Evolutionary conservation across 306 rosid species (phyloP).

Genomic region (Ammopiptanthus mongolicus): DNA sequence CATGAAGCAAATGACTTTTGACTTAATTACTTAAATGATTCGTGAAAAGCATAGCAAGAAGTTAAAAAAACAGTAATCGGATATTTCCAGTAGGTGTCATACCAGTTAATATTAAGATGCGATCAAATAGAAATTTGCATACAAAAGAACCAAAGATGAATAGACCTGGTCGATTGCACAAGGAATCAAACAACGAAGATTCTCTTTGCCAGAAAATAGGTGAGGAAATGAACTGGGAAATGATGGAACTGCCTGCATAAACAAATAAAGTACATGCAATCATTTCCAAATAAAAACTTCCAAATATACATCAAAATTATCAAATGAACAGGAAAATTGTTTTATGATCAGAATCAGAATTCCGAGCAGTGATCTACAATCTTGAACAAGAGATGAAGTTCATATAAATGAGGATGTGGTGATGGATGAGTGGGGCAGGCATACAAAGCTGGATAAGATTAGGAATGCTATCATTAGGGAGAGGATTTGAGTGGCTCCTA

Average conservation of each 20-base stretch:
- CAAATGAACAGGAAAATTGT: not conserved
- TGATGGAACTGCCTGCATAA: conserved; percentile 89
- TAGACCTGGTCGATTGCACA: conserved; percentile 95
- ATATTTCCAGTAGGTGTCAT: not conserved
- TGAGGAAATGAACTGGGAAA: conserved; percentile 98
- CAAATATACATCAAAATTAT: not conserved
- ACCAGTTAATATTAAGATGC: not conserved
- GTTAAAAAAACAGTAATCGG: conserved; percentile 10
- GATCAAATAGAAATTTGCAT: not conserved
- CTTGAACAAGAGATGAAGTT: not conserved
- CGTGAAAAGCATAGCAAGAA: not conserved
- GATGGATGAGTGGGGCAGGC: not conserved
- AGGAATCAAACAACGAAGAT: conserved; percentile 88
- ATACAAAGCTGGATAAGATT: not conserved
- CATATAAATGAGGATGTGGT: not conserved
- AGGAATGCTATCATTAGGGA: not conserved
- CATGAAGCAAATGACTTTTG: not conserved
- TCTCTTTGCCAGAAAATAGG: conserved; percentile 69
- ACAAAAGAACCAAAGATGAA: not conserved
- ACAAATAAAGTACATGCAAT: conserved; percentile 19
- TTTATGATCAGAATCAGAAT: no score
- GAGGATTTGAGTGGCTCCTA: not conserved
- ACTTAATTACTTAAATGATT: no score
- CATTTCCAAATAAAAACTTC: conserved; percentile 20
- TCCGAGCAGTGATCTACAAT: not conserved